Conservation (phyloP, 129 eudicot genomes). For the Sambucus nigra region DNA sequence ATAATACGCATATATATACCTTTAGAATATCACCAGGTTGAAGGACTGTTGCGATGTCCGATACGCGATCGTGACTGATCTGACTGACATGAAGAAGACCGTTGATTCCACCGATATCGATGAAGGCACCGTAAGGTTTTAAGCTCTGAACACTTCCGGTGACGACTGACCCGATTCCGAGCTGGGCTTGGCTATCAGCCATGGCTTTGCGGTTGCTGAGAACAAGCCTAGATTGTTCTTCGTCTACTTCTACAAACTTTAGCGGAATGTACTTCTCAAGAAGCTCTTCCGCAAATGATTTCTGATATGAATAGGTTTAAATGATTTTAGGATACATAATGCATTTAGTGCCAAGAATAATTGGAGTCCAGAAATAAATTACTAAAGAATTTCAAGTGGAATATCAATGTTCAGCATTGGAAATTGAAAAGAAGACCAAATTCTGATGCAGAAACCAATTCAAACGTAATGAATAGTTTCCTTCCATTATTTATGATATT, state of each 20-base stretch:
- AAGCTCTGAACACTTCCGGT: conserved; percentile 81
- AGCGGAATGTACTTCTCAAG: conserved; percentile 63
- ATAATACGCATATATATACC: too few species aligned
- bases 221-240: conserved; percentile 77
- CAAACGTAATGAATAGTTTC: too few species aligned
- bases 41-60: conserved; percentile 85
- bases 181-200: conserved; percentile 94
- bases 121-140: conserved; percentile 97
- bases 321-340: not conserved
- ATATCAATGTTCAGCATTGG: too few species aligned
- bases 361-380: too few species aligned
- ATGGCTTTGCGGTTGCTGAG: conserved; percentile 89
- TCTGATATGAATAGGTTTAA: conserved; percentile 26
- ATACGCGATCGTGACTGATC: conserved; percentile 90
- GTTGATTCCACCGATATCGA: conserved; percentile 86
- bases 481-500: too few species aligned
- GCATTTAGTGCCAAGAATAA: too few species aligned
- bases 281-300: conserved; percentile 71
- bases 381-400: too few species aligned
- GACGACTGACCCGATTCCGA: conserved; percentile 89
- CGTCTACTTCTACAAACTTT: conserved; percentile 87
- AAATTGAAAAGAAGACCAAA: too few species aligned
- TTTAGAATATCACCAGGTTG: conserved; percentile 89
- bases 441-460: too few species aligned
- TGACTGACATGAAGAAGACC: conserved; percentile 99